Evolutionary conservation across 139 green algal genomes (phyloP).

Genomic region (Micromonas commoda): DNA sequence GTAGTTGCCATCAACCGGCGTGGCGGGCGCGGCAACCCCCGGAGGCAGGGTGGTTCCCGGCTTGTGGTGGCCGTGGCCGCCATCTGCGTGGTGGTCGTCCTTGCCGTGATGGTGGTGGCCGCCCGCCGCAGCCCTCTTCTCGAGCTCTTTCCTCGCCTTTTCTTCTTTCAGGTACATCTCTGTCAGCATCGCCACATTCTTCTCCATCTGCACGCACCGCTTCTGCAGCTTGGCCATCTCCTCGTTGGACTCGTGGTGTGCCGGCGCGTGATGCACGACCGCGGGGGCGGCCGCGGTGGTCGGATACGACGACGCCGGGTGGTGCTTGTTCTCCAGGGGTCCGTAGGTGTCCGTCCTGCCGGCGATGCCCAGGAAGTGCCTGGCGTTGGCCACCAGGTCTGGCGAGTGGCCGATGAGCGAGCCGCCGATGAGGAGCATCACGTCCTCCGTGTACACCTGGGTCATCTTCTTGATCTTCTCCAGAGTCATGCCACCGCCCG

Average conservation of each 20-base stretch:
- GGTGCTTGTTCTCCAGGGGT: neutral
- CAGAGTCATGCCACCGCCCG: constrained; percentile 38
- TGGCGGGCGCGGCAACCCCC: neutral
- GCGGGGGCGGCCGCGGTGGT: neutral
- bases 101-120: neutral
- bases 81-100: neutral
- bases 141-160: neutral
- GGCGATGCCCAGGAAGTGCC: constrained; percentile 16
- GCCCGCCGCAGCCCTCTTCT: neutral
- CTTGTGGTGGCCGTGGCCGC: neutral
- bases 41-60: neutral
- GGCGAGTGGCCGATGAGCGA: constrained; percentile 18
- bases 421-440: constrained; percentile 37
- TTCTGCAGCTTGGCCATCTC: too few relatives aligned
- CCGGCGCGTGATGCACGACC: too few relatives aligned
- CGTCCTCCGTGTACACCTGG: constrained; percentile 30
- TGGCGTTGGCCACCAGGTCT: constrained; percentile 33
- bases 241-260: neutral
- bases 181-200: neutral
- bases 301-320: neutral
- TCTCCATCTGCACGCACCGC: neutral
- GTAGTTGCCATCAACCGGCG: constrained; percentile 32
- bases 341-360: constrained; percentile 4
- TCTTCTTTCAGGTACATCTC: neutral
- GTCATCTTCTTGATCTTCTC: constrained; percentile 27